Evolutionary conservation across 257 asterid species (phyloP), one percentile per base, ranked within the genome.

Genomic region (Solanum appendiculatum): DNA sequence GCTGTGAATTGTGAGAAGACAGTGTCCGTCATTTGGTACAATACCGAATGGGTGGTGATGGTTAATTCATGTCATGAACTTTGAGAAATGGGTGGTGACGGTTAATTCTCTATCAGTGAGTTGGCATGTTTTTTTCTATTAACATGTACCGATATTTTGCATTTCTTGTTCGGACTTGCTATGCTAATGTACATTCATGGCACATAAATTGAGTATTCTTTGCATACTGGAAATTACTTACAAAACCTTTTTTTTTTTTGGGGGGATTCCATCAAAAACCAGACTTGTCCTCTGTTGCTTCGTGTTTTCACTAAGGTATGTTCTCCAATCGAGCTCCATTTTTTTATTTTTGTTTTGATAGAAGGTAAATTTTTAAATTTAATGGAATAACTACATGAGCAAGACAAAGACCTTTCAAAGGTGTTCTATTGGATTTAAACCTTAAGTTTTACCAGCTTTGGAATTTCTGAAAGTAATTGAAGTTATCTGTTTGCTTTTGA

Each of bases 271-370:
- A 44, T 78, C 63, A 2, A 78, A 77, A 42, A 78, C 37, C 84
- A 78, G 84, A 78, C 84, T 25, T 78, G 84, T 78, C 84, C 84
- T 27, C 84, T 78, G 25, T 42, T 78, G 63, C 84, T 78, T 44
- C 84, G 84, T 42, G 84, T 78, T 78, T 78, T 78, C 84, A 78
- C 63, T 42, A 78, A 78, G 84, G 84, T 78, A 78, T 42, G 84
- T 46, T 25, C 84, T 42, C 84, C 63, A 25, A 25, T 14, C 23
- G n/a, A 42, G 31, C 84, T 78, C 60, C 0, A 1, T 77, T 15
- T 16, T 39, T 74, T 74, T 12, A n/a, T 40, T n/a, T 7, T 15
- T 40, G 20, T 25, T 42, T 25, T 15, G 63, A 15, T 42, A 4
- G 16, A 25, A 42, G 63, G 63, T 1, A 25, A 25, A 14, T 14